Percentiles rank a stretch among this genome's conserved stretches.
These are phyloP conservation scores for Thermothelomyces thermophilus DNA, from an alignment of 2,329 filamentous ascomycete species.

Conservation along the genomic window DNA sequence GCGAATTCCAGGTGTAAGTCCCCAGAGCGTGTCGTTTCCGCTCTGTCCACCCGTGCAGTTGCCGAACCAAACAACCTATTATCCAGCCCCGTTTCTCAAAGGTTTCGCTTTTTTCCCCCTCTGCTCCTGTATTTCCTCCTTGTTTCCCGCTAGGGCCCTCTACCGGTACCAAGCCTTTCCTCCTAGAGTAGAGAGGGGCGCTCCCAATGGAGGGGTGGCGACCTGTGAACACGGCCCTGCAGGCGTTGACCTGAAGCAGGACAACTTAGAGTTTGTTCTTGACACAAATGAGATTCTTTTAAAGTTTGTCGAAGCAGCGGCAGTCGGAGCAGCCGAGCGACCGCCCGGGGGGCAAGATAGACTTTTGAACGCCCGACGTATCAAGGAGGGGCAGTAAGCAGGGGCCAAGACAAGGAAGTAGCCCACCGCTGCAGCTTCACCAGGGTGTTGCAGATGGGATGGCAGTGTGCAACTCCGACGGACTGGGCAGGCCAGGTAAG, in stretches of 20 bases:
- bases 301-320: background rate
- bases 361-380: constrained; percentile 9
- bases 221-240: too few relatives aligned
- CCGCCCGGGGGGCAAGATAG: constrained; percentile 1
- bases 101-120: background rate
- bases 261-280: background rate
- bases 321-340: too few relatives aligned
- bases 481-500: constrained; percentile 18
- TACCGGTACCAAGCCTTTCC: background rate
- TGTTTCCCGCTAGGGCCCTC: background rate
- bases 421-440: background rate
- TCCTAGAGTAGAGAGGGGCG: background rate
- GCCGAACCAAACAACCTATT: background rate
- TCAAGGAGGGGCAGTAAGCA: background rate
- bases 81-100: background rate
- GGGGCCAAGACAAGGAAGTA: background rate
- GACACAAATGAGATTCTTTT: background rate
- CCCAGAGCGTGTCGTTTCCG: background rate
- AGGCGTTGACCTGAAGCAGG: background rate
- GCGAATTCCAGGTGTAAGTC: background rate
- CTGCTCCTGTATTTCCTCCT: background rate
- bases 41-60: background rate
- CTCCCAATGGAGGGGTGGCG: background rate
- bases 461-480: constrained; percentile 18
- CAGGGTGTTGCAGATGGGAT: constrained; percentile 4